Evolutionary conservation across 192 early-diverging fungal species (phyloP), one percentile per base, ranked within the genome.

Genomic region (Coemansia sp.): DNA sequence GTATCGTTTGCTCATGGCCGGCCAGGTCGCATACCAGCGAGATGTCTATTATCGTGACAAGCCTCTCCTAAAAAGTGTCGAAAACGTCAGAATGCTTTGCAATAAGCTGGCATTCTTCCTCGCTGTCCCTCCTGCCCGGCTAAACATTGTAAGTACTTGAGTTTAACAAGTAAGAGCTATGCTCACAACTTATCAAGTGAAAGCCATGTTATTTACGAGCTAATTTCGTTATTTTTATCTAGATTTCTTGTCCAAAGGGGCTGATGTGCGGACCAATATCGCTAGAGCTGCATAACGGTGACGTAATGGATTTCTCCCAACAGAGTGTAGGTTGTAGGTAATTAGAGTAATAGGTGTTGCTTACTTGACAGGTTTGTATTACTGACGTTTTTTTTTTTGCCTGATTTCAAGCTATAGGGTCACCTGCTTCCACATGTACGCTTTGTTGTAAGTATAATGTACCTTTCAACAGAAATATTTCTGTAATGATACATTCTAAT

Each of bases 11-110:
- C 63, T 83, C 11, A 55, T 40, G 1, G 20, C 52, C 2, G 75
- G 72, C 1, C 80, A 83, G 38, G 40, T 78, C 50, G 75, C 80
- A 10, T 83, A 83, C 47, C 80, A 83, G 49, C 66, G 80, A 43
- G 80, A 83, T n/a, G 40, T 78, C 1, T 83, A 71, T 38, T 83
- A 83, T 55, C 75, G 75, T 12, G 31, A 78, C 52, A 74, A 69
- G 16, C 4, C 20, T 0, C 64, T 83, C 13, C 65, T 83, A 27
- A 71, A 74, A 55, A 78, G 72, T 40, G 69, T 70, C 3, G 72
- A 74, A 31, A 83, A 83, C 39, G 80, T 83, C 49, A 69, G 75
- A 31, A 33, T 24, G 20, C 66, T 78, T 3, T 83, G 80, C 57
- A 62, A 63, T 24, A 66, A 69, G 50, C 11, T 83, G 6, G 75